Evolutionary conservation across 139 green algal genomes (phyloP), one percentile per base, ranked within the genome.

Genomic region (Edaphochlamys debaryana): DNA sequence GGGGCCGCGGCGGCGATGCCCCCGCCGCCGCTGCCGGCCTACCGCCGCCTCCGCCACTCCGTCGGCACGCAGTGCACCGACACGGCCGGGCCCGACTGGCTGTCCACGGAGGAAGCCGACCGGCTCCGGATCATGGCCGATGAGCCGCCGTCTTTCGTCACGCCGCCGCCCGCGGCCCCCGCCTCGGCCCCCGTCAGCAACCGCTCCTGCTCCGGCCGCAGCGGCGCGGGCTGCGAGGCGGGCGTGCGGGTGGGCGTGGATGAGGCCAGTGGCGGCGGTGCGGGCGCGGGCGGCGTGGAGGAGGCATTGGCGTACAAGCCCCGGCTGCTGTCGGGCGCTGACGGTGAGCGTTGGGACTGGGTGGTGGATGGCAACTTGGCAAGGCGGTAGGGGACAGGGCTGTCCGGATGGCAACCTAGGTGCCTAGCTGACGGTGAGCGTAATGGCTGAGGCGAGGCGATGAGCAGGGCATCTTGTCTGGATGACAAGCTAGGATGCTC

Each of bases 121-220:
- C 41, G 42, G 13, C 41, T 82, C 62, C 76, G 76, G 3, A 82
- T 82, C 45, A 82, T 82, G 76, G 73, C 62, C 76, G 76, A 82
- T 34, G 76, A 82, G 41, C 32, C 76, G 11, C 76, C 76, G 1
- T 67, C 41, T 4, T 82, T 74, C 36, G n/a, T 74, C 30, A 5
- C 36, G 76, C 11, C 45, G 32, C 6, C 56, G 20, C 19, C 25
- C 25, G 56, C 56, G 56, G 23, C 56, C 19, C 6, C 56, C 25
- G 23, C 56, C 23, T 9, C 25, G 23, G 56, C 56, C 2, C 23
- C 23, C 2, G 56, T 32, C 23, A 25, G 25, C 13, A 54, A 54
- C 45, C 11, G 45, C 45, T 9, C 11, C 45, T 54, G 45, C 45
- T 54, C 11, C 45, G 45, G 45, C 45, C 17, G 54, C 30, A 63